Conservation (phyloP, 805 yeast species). For the Wilhelminamyces savonicus region DNA sequence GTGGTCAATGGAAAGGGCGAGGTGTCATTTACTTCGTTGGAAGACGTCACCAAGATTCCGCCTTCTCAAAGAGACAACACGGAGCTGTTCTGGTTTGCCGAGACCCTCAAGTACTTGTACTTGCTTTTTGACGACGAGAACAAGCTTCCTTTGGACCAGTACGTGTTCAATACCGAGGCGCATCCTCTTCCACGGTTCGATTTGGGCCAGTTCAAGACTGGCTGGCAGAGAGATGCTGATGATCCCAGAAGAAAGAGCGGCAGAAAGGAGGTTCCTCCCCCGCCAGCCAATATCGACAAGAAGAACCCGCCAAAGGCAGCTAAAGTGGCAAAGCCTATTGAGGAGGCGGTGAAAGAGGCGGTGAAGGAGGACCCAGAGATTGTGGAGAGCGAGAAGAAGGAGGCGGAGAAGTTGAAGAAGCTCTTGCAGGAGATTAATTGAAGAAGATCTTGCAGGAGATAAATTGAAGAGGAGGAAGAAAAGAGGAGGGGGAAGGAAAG, state of each 20-base stretch:
- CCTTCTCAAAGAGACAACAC: constrained; percentile 61
- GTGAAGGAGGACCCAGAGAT: constrained; percentile 28
- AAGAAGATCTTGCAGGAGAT: constrained; percentile 6
- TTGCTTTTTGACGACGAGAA: constrained; percentile 45
- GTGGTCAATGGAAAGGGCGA: constrained; percentile 38
- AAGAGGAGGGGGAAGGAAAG: not conserved
- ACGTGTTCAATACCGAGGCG: constrained; percentile 88
- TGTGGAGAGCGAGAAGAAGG: constrained; percentile 19
- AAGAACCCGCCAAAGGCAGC: constrained; percentile 34
- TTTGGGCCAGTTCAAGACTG: constrained; percentile 48
- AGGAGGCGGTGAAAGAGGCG: constrained; percentile 28
- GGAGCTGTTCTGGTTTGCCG: constrained; percentile 94
- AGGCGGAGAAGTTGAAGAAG: constrained; percentile 23
- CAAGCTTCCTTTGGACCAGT: constrained; percentile 57
- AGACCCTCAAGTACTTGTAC: constrained; percentile 74
- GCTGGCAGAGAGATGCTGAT: constrained; percentile 45
- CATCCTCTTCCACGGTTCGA: constrained; percentile 82
- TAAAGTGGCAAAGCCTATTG: constrained; percentile 33
- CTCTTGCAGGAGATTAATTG: no score
- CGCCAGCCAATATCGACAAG: constrained; percentile 15
- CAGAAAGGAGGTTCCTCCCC: constrained; percentile 3
- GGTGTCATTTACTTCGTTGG: constrained; percentile 53
- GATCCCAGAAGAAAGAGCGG: constrained; percentile 11
- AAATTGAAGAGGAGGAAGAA: not conserved
- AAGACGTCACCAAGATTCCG: constrained; percentile 55